Percentiles rank a stretch among this genome's conserved stretches.
Conservation (phyloP, 2,329 filamentous ascomycete species). For the Setomelanomma holmii region DNA sequence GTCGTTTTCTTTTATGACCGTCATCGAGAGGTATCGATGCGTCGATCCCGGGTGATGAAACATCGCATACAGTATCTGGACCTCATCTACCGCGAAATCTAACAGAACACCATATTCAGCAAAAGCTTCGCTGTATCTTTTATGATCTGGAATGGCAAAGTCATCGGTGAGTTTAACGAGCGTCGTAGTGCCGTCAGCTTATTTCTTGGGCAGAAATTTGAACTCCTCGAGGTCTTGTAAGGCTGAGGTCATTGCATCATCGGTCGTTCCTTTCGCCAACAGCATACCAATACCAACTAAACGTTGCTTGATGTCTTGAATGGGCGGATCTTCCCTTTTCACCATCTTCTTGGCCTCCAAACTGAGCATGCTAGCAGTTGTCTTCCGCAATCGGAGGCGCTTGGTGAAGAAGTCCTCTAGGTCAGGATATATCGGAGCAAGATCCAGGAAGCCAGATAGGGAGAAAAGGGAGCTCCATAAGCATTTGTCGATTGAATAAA, state of each 20-base stretch:
- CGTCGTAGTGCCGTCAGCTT: not conserved
- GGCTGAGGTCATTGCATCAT: slow-evolving; percentile 4
- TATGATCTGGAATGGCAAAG: slow-evolving; percentile 25
- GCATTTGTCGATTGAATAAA: too few species aligned
- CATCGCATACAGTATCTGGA: slow-evolving; percentile 19
- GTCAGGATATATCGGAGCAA: slow-evolving; percentile 13
- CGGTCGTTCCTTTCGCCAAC: slow-evolving; percentile 9
- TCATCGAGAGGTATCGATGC: slow-evolving; percentile 21
- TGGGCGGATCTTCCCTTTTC: slow-evolving; percentile 2
- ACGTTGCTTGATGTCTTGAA: slow-evolving; percentile 11
- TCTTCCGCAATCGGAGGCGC: slow-evolving; percentile 18
- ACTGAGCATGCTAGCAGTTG: slow-evolving; percentile 19
- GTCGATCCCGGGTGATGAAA: slow-evolving; percentile 16
- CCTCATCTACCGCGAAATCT: slow-evolving; percentile 21
- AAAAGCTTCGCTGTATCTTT: slow-evolving; percentile 18
- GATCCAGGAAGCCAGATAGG: slow-evolving; percentile 15
- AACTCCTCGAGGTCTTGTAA: slow-evolving; percentile 13
- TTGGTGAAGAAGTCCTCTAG: slow-evolving; percentile 9
- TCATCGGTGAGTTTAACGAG: slow-evolving; percentile 18
- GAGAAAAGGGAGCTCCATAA: slow-evolving; percentile 22
- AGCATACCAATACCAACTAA: slow-evolving; percentile 22
- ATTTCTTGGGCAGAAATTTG: slow-evolving; percentile 20
- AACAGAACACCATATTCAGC: slow-evolving; percentile 10
- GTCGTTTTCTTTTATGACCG: slow-evolving; percentile 17
- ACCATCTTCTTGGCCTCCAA: slow-evolving; percentile 19